Base-by-base conservation (phyloP, 2,329 filamentous ascomycete species). In the Sclerotinia nivalis region DNA sequence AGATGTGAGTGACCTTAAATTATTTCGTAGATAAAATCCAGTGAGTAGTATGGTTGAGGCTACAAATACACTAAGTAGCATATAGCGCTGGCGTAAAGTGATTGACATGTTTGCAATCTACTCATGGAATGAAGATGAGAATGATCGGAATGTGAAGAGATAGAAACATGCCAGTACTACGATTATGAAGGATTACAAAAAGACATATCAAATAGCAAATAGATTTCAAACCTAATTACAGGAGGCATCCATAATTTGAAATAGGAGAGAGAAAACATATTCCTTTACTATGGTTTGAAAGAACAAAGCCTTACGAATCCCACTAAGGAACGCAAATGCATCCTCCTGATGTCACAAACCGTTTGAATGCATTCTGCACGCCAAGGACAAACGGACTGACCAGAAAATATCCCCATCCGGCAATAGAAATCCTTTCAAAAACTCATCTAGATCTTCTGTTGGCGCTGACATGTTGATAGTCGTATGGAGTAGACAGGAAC, bases 41-140 rank as follows among this genome's bases (percentile, higher is more conserved):
- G n/a, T 50, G 15, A 54, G 45, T 5, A 50, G 31, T 37, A 65
- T 54, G 31, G 61, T 65, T 1, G 34, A 50, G 5, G 31, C 31
- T 65, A 65, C 61, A 25, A 54, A 50, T 28, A 54, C 34, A 25
- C 47, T 28, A 54, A 65, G 61, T 18, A 65, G 61, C 49, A 52
- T 43, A 65, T 54, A 65, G 47, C 61, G 49, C 47, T 54, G 61
- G 47, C 49, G 61, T 25, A 65, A 28, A 54, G 47, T 37, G n/a
- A 54, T 25, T 40, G 34, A 9, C 49, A 65, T 54, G 28, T 34
- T 45, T 62, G 28, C n/a, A 49, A 62, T n/a, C 59, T 62, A 37
- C 43, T 62, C 9, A 8, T 61, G 59, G 43, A 49, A 62, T 49
- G 59, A 20, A 62, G 49, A 31, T 47, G 22, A 20, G 13, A 37